Percentiles rank a stretch among this genome's conserved stretches.
Conservation (phyloP, 306 rosid genomes). For the Lathyrus sativus region DNA sequence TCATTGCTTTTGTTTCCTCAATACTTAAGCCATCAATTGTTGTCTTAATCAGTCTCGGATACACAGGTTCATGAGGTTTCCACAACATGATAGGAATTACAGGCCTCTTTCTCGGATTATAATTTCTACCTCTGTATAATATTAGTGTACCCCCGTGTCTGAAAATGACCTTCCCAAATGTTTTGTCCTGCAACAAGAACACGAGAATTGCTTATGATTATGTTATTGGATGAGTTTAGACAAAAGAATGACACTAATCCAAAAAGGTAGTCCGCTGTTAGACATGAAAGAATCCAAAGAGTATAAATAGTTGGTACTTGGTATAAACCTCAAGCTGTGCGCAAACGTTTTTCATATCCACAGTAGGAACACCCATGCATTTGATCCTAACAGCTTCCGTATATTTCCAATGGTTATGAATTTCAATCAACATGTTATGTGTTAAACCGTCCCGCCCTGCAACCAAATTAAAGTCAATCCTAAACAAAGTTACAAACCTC, state of each 20-base stretch:
- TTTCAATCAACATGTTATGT: slow-evolving; percentile 87
- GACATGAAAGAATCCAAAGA: slow-evolving; percentile 14
- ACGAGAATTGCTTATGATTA: slow-evolving; percentile 26
- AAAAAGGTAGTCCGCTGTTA: background rate
- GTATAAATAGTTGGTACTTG: slow-evolving; percentile 10
- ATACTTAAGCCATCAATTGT: slow-evolving; percentile 84
- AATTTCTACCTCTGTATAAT: slow-evolving; percentile 87
- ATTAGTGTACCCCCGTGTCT: slow-evolving; percentile 78
- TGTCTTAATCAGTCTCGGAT: slow-evolving; percentile 86
- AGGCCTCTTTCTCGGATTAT: slow-evolving; percentile 71
- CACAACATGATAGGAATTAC: slow-evolving; percentile 87
- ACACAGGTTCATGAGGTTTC: slow-evolving; percentile 89
- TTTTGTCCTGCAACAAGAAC: slow-evolving; percentile 72
- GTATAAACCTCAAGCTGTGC: slow-evolving; percentile 72
- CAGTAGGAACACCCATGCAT: slow-evolving; percentile 90
- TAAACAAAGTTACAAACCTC: background rate
- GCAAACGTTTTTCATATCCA: slow-evolving; percentile 90
- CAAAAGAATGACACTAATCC: slow-evolving; percentile 13
- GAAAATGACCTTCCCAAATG: slow-evolving; percentile 78
- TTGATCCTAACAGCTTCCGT: slow-evolving; percentile 85
- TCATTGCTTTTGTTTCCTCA: slow-evolving; percentile 83
- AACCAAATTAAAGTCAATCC: slow-evolving; percentile 23
- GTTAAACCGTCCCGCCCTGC: slow-evolving; percentile 96
- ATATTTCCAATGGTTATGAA: slow-evolving; percentile 81
- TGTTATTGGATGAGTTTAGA: slow-evolving; percentile 3